phyloP scores from a whole-genome alignment of 2,329 filamentous ascomycete species.

The Botrytis elliptica region DNA sequence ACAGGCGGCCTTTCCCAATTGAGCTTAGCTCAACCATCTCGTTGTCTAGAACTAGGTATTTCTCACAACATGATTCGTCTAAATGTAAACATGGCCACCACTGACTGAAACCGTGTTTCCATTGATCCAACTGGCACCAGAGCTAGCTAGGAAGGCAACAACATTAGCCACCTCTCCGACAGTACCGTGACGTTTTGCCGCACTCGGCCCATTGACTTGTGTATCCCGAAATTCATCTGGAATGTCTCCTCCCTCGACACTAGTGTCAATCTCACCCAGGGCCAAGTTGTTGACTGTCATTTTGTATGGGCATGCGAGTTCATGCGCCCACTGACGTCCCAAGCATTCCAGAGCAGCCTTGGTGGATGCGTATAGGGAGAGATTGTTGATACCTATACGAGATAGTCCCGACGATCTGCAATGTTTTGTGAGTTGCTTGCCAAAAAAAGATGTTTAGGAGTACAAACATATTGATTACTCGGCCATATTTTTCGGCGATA shows the following conservation, averaged over 20 bases:
- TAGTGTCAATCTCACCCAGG: background rate
- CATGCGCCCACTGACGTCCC: constrained; percentile 55
- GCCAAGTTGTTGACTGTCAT: constrained; percentile 19
- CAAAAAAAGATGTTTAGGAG: background rate
- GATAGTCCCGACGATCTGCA: background rate
- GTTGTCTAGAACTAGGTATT: background rate
- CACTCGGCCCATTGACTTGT: background rate
- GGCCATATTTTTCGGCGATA: constrained; percentile 43
- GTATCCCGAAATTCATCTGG: background rate
- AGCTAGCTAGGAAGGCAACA: constrained; percentile 13
- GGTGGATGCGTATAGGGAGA: constrained; percentile 50
- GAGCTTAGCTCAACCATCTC: background rate
- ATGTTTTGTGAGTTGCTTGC: background rate
- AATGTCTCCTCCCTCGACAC: background rate
- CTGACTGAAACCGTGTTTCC: constrained; percentile 17
- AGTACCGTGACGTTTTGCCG: constrained; percentile 14
- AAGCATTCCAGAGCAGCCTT: constrained; percentile 61
- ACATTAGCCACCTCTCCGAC: constrained; percentile 19
- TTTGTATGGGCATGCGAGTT: constrained; percentile 19
- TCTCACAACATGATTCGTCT: background rate
- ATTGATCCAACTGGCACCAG: constrained; percentile 21
- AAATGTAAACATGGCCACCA: constrained; percentile 9
- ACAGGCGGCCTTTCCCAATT: background rate
- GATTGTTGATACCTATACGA: background rate
- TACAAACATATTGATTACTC: constrained; percentile 56